Evolutionary conservation across 768 basidiomycete species (phyloP), one percentile per base, ranked within the genome.

Genomic region (Boletus patriciae): DNA sequence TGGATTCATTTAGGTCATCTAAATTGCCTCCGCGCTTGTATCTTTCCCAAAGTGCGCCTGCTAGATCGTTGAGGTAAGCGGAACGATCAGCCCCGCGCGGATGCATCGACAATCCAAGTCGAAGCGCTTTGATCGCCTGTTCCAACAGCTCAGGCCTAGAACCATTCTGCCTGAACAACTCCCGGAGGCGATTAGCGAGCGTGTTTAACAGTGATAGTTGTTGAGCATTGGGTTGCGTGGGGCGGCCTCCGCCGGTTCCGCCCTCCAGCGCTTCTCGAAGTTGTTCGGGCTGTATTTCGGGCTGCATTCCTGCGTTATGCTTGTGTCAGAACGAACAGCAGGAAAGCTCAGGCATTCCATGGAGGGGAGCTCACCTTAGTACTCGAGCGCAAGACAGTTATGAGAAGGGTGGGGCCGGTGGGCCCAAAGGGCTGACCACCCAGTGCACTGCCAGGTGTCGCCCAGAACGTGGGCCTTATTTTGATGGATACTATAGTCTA

Each of bases 1-100:
- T 56, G 36, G 54, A 43, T 45, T 62, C 58, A 9, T 36, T 25
- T 15, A 60, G 51, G n/a, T 62, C 54, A 34, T 25, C 21, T 42
- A 47, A 8, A 27, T 40, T 18, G 10, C 54, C 51, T 13, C 21
- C 16, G 19, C n/a, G 37, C 4, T 10, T 3, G 19, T 55, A 55
- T 42, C 48, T 44, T 29, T 49, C 47, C 53, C 48, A 29, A 4
- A 59, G 53, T 6, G 21, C 47, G 29, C 47, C 46, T n/a, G 58
- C 58, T 10, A 59, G 44, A 18, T 59, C 48, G 44, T 59, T 55
- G 15, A 59, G 21, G 21, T 27, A 57, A 25, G 11, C 3, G 12
- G 15, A 27, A 23, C 40, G 46, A 21, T 50, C 33, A 19, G 31
- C 41, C 10, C 25, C 29, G 9, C 6, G 23, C 9, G 46, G 54